Percentiles rank a stretch among this genome's conserved stretches.
Conservation (phyloP, 345 rosid genomes). For the Boechera stricta region DNA sequence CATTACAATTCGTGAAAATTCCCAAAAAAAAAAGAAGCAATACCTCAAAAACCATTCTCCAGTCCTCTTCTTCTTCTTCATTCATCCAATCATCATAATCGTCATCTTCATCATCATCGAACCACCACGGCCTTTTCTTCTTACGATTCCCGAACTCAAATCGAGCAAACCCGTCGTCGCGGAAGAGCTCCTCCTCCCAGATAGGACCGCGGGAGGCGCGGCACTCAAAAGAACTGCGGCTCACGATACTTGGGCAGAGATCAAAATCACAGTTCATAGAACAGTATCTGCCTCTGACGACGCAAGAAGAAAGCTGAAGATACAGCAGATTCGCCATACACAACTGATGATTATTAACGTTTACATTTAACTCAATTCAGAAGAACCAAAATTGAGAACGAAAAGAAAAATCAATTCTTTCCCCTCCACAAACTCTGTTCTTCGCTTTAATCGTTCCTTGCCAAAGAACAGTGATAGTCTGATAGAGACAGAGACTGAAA, state of each 20-base stretch:
- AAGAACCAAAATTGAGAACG: not conserved
- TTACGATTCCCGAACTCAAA: slow-evolving; percentile 42
- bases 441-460: not conserved
- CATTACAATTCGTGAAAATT: not conserved
- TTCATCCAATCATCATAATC: slow-evolving; percentile 40
- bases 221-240: slow-evolving; percentile 40
- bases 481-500: not conserved
- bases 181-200: slow-evolving; percentile 44
- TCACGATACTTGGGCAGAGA: slow-evolving; percentile 11
- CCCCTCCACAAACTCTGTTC: not conserved
- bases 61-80: slow-evolving; percentile 47
- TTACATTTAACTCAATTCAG: not conserved
- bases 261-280: slow-evolving; percentile 10
- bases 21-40: not conserved
- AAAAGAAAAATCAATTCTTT: not conserved
- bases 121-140: slow-evolving; percentile 59
- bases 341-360: not conserved
- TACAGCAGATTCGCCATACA: slow-evolving; percentile 39
- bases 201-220: slow-evolving; percentile 35
- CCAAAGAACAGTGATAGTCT: not conserved
- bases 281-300: slow-evolving; percentile 7
- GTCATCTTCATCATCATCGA: slow-evolving; percentile 46
- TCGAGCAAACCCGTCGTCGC: slow-evolving; percentile 35
- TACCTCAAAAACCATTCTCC: slow-evolving; percentile 75
- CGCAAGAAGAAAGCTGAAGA: slow-evolving; percentile 34